Evolutionary conservation across 2,329 filamentous ascomycete genomes (phyloP), one percentile per base, ranked within the genome.

Genomic region (Neopestalotiopsis sp.): DNA sequence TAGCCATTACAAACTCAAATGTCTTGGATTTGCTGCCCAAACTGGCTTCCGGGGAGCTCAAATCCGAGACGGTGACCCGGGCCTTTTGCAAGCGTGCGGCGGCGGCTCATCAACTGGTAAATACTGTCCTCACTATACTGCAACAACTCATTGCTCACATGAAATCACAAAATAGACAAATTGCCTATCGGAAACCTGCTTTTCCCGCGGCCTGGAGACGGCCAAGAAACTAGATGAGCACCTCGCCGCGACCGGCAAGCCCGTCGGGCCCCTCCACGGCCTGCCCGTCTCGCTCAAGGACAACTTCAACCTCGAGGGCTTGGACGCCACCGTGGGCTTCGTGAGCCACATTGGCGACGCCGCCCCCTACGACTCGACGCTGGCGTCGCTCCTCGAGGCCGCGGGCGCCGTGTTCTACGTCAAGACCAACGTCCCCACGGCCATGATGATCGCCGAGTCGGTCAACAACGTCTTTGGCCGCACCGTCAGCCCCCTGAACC

Each of bases 271-370:
- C 1, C 83, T 94, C 1, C 91, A 94, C 77, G 92, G 76, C 69
- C 81, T 91, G 1, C 89, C 89, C 2, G 78, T 91, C 38, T 89
- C 90, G 0, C 84, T 94, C 61, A 94, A 94, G 74, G 91, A 94
- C 79, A 90, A 91, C 74, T 91, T 93, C 82, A 86, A 92, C 69
- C 80, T 92, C 14, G 76, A 78, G 2, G 89, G 89, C 5, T 82
- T 89, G 13, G 89, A 91, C 71, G 82, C 88, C 28, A 90, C 89
- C 0, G 84, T 91, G 0, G 91, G 91, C 4, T 91, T 94, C 70
- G 86, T 86, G 0, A 85, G 86, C 0, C 85, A 91, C 68, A 88
- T 90, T 3, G 84, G 85, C 52, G 83, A 90, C 60, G 89, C 91
- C 0, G 89, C 84, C 0, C 67, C 74, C 3, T 69, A 76, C 7